Evolutionary conservation across 768 basidiomycete genomes (phyloP).

Genomic region (Psilocybe azurescens): DNA sequence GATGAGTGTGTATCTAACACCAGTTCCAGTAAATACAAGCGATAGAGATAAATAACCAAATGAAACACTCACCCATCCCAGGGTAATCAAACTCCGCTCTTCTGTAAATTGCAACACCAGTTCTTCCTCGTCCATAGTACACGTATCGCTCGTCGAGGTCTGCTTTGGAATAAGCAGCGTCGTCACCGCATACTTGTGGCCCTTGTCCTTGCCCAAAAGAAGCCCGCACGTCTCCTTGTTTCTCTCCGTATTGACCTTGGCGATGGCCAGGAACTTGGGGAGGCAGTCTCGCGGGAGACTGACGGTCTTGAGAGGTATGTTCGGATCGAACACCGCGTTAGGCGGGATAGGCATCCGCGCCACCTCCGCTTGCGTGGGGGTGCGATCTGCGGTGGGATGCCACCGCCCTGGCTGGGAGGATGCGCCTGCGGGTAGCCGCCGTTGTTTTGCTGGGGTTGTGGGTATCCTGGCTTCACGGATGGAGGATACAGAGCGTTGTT

Average conservation of each 20-base stretch:
- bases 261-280: slow-evolving; percentile 78
- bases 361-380: slow-evolving; percentile 21
- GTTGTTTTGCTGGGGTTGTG: slow-evolving; percentile 11
- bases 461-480: neutral
- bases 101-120: slow-evolving; percentile 86
- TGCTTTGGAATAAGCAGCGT: slow-evolving; percentile 89
- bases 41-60: slow-evolving; percentile 12
- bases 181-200: slow-evolving; percentile 72
- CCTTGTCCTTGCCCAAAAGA: slow-evolving; percentile 71
- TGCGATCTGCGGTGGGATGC: slow-evolving; percentile 27
- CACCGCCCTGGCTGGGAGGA: slow-evolving; percentile 25
- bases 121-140: slow-evolving; percentile 91
- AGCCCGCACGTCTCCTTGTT: slow-evolving; percentile 90
- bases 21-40: neutral
- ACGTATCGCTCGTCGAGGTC: slow-evolving; percentile 88
- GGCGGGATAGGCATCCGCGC: slow-evolving; percentile 24
- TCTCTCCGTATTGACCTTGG: slow-evolving; percentile 75
- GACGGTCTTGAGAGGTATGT: slow-evolving; percentile 61
- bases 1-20: slow-evolving; percentile 89
- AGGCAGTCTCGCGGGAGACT: slow-evolving; percentile 75
- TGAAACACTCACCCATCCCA: slow-evolving; percentile 80
- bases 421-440: slow-evolving; percentile 24
- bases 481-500: slow-evolving; percentile 14
- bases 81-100: slow-evolving; percentile 77
- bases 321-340: slow-evolving; percentile 28